Conservation (phyloP, 2,329 filamentous ascomycete genomes). For the Pseudocercospora musae region DNA sequence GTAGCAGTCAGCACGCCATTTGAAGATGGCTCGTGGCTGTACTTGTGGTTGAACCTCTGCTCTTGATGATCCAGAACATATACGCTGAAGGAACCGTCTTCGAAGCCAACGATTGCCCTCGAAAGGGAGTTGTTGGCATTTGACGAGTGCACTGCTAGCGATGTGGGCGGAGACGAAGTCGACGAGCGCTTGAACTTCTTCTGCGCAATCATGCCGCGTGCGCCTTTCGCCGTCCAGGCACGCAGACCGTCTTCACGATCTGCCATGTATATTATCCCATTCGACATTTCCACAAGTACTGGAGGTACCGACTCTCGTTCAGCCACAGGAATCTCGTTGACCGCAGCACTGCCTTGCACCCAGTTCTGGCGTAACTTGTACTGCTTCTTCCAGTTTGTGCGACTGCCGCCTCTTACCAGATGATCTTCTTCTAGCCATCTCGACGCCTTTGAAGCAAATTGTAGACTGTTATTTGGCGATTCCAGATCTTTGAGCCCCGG, state of each 20-base stretch:
- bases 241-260: constrained; percentile 68
- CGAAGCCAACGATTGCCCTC: constrained; percentile 63
- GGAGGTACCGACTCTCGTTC: constrained; percentile 53
- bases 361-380: constrained; percentile 91
- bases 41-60: constrained; percentile 48
- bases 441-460: constrained; percentile 55
- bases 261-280: constrained; percentile 74
- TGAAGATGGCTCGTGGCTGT: constrained; percentile 59
- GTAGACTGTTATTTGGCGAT: constrained; percentile 38
- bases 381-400: constrained; percentile 79
- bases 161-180: constrained; percentile 50
- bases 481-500: constrained; percentile 57
- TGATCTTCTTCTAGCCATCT: constrained; percentile 62
- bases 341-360: constrained; percentile 74
- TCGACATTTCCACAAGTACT: constrained; percentile 71
- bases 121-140: constrained; percentile 31
- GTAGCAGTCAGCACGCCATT: constrained; percentile 65
- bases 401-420: constrained; percentile 49
- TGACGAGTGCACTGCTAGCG: constrained; percentile 60
- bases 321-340: constrained; percentile 70
- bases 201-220: constrained; percentile 58
- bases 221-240: constrained; percentile 68
- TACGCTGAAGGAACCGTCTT: constrained; percentile 67
- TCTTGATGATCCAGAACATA: constrained; percentile 58
- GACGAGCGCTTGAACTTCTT: constrained; percentile 26